Base-by-base conservation (phyloP, 1,139 yeast genomes). In the Pneumocystis oryctolagi region DNA sequence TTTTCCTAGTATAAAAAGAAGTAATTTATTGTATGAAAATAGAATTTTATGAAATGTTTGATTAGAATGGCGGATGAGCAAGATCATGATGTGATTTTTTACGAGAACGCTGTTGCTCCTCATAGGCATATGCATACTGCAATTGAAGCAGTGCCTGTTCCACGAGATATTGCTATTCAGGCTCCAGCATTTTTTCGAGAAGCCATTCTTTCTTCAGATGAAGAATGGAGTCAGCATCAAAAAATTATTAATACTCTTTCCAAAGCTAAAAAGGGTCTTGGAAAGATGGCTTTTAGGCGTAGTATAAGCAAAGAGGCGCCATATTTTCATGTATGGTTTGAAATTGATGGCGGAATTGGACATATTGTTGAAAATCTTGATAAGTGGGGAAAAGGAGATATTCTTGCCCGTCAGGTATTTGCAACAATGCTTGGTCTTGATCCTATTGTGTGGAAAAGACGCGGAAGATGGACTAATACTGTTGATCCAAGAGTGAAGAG, bases 301-400 rank as follows among this genome's bases (percentile, higher is more conserved):
- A 69, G 73, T n/a, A 74, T 80, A 56, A 80, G 80, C 1, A 74
- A 77, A 62, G 79, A 79, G 63, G 77, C 81, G 3, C 80, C 81
- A 0, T 80, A 75, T 67, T 79, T 78, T 68, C 83, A 80, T 67
- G 79, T 77, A 4, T 80, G 83, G 83, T 71, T 78, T 64, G 72
- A 71, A 35, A 63, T 77, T 12, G 74, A 77, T 62, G 82, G 82
- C 12, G 83, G 83, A 0, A 63, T 77, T 59, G 83, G 81, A 1
- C 82, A 79, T 68, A 77, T 80, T n/a, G 74, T 80, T 5, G 82
- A 79, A 64, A 74, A 77, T 63, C 62, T 68, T 0, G 62, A 67
- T 1, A 61, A 63, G 9, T 80, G 82, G 82, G 82, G 82, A 0
- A 68, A 69, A 53, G 78, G 76, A 5, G 82, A 79, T 65, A 64